Evolutionary conservation across 2,329 filamentous ascomycete species (phyloP), one percentile per base, ranked within the genome.

Genomic region (Helicocarpus griseus): DNA sequence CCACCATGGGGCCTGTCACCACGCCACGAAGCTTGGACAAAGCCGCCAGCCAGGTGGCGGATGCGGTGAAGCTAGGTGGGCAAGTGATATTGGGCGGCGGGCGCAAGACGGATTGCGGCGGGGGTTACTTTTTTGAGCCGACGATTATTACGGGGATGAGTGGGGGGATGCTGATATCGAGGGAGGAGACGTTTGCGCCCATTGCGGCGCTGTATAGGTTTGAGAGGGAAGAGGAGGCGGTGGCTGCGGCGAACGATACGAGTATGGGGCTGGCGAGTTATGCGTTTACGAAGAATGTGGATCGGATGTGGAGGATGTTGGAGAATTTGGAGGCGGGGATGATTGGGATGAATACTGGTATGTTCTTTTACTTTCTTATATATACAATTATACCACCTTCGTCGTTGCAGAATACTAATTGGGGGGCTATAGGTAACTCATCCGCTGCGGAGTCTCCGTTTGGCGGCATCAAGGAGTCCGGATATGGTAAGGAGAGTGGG

Each of bases 251-350:
- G 1, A 85, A 85, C 56, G 74, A 79, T 46, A 82, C 80, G 5
- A 78, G 75, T 45, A 83, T 85, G 77, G 82, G 82, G 4, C 65
- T 85, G 54, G 82, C 82, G 6, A 82, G 78, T 36, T 86, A 86
- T 59, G 79, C 79, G 54, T 85, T 85, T 65, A 86, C 82, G 0
- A 83, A 83, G 69, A 80, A 84, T 58, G 69, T 85, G 4, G 80
- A 85, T 61, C 78, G 82, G 0, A 73, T 80, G 48, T 84, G 82
- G 78, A 72, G 83, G 53, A 67, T 86, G 61, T 69, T 85, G 52
- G 82, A 86, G 71, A 82, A 79, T 56, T 63, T 86, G 31, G 81
- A 86, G 62, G 82, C 82, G 4, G 82, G 82, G 3, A 86, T 85
- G 82, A 81, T 86, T 60, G 82, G 82, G 13, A 69, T 83, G 68